Percentiles rank a stretch among this genome's conserved stretches.
These are phyloP conservation scores for Dittrichia graveolens DNA, from an alignment of 129 eudicot species.

Conservation along the genomic window DNA sequence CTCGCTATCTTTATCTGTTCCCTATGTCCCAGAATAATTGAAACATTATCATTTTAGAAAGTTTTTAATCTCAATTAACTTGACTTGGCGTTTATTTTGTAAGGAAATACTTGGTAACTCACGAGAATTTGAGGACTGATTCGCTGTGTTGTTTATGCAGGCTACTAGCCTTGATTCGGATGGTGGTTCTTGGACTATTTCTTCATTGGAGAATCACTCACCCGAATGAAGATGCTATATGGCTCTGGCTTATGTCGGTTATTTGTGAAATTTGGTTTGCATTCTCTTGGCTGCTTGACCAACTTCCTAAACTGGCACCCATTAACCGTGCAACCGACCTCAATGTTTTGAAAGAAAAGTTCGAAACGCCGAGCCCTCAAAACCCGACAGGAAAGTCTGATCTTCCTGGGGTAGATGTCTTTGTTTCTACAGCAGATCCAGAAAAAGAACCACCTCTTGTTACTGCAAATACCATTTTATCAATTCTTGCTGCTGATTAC, in stretches of 20 bases:
- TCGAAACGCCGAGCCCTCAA: slow-evolving; percentile 54
- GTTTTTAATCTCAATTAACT: neutral
- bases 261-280: slow-evolving; percentile 71
- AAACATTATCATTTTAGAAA: neutral
- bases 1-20: neutral
- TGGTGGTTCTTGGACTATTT: slow-evolving; percentile 56
- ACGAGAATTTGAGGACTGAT: neutral
- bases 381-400: slow-evolving; percentile 70
- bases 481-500: slow-evolving; percentile 65
- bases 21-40: neutral
- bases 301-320: slow-evolving; percentile 66
- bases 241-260: slow-evolving; percentile 71
- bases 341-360: slow-evolving; percentile 53
- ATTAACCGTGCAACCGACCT: slow-evolving; percentile 69
- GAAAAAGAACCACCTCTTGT: slow-evolving; percentile 83
- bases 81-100: neutral
- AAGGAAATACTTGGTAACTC: neutral
- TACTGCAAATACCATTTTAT: slow-evolving; percentile 67
- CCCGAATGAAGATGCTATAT: slow-evolving; percentile 64
- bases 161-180: slow-evolving; percentile 52
- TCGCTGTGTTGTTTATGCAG: slow-evolving; percentile 32
- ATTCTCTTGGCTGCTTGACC: slow-evolving; percentile 73
- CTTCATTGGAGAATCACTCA: slow-evolving; percentile 59
- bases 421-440: slow-evolving; percentile 76
- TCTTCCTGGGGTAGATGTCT: slow-evolving; percentile 65